Evolutionary conservation across 1,284 basidiomycete genomes (phyloP).

Genomic region (Sanguinoderma infundibulare): DNA sequence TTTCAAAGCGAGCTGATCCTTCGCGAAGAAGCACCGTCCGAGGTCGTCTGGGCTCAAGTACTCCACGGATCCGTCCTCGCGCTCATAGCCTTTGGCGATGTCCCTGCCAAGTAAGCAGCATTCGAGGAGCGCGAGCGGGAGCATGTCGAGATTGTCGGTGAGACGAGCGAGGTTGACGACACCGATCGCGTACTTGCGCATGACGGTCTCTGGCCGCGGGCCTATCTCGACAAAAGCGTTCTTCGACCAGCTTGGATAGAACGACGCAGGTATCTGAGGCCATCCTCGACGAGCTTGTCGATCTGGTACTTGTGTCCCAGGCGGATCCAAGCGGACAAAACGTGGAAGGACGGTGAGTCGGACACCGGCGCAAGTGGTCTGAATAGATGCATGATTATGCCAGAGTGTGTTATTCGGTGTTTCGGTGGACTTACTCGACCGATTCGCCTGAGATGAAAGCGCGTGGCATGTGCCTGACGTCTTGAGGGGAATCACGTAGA

Average conservation of each 20-base stretch:
- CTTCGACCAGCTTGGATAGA: slow-evolving; percentile 3
- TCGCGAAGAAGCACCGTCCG: background rate
- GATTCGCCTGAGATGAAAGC: background rate
- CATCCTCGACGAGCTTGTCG: background rate
- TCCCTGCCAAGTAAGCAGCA: background rate
- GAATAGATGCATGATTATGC: background rate
- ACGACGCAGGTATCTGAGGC: background rate
- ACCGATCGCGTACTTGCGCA: too few relatives aligned
- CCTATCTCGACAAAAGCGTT: too few relatives aligned
- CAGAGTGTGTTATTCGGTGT: too few relatives aligned
- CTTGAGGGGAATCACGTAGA: background rate
- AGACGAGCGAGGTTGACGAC: too few relatives aligned
- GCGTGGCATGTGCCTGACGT: background rate
- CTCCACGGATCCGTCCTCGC: slow-evolving; percentile 5
- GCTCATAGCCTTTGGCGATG: background rate
- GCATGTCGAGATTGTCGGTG: too few relatives aligned
- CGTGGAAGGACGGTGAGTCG: background rate
- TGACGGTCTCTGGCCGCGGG: too few relatives aligned
- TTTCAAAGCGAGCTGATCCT: background rate
- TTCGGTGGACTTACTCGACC: background rate
- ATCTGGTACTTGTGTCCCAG: slow-evolving; percentile 12
- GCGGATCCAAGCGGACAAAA: slow-evolving; percentile 1
- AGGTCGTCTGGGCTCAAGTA: background rate
- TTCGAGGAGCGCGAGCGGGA: background rate
- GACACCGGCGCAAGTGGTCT: background rate